phyloP scores from a whole-genome alignment of 345 rosid genomes.

The Triadica sebifera region DNA sequence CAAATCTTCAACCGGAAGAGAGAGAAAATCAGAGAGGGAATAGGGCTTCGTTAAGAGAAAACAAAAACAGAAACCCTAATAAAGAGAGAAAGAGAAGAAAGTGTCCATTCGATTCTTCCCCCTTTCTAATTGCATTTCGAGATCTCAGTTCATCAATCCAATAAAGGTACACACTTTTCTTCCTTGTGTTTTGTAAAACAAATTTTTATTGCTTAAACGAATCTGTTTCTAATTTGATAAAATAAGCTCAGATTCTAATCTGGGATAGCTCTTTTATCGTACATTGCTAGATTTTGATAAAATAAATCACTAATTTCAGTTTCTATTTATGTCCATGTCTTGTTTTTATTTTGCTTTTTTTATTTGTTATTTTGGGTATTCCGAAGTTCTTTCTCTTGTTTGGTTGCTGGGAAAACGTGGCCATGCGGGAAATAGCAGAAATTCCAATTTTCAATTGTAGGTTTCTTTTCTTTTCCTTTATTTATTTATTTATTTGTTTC shows the following conservation, averaged over 20 bases:
- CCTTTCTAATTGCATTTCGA: conserved; percentile 28
- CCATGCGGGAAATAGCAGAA: conserved; percentile 11
- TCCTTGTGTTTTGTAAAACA: background rate
- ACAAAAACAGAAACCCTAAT: conserved; percentile 1
- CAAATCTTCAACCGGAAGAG: conserved; percentile 20
- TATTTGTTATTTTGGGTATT: background rate
- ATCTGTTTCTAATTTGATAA: conserved; percentile 6
- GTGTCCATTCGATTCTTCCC: conserved; percentile 16
- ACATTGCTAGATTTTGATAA: conserved; percentile 29
- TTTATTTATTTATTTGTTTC: background rate
- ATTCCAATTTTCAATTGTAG: conserved; percentile 6
- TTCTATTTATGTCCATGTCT: background rate
- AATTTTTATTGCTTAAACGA: background rate
- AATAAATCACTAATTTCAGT: conserved; percentile 1
- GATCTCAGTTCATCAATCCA: conserved; percentile 38
- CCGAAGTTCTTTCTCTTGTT: conserved; percentile 18
- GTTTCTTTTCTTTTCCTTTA: background rate
- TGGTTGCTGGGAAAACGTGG: conserved; percentile 35
- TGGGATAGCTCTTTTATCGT: conserved; percentile 14
- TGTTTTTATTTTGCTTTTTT: background rate
- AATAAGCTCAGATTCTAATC: conserved; percentile 14
- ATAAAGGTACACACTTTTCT: conserved; percentile 21
- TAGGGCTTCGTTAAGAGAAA: background rate
- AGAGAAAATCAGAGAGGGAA: conserved; percentile 26
- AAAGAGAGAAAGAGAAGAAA: background rate